Percentiles rank a stretch among this genome's conserved stretches.
Conservation (phyloP, 352 stramenopile species). For the Phytophthora citrophthora region DNA sequence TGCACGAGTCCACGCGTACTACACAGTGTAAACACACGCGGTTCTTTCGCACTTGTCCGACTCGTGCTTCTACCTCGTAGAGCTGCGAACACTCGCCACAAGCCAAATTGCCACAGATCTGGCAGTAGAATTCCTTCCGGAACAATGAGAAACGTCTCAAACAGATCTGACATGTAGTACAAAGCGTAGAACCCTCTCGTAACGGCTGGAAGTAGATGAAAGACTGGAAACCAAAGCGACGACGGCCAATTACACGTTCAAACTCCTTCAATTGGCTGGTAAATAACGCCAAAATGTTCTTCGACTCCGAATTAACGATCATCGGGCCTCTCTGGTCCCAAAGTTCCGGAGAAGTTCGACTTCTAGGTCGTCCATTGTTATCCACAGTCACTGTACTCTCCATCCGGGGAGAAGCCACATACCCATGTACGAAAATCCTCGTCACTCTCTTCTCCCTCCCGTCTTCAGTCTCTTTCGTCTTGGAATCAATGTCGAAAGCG, state of each 20-base stretch:
- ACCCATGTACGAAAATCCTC: slow-evolving; percentile 50
- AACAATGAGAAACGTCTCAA: slow-evolving; percentile 45
- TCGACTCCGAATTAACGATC: slow-evolving; percentile 56
- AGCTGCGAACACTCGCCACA: slow-evolving; percentile 51
- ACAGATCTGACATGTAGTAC: slow-evolving; percentile 41
- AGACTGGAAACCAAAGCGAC: slow-evolving; percentile 69
- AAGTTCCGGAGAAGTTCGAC: slow-evolving; percentile 2
- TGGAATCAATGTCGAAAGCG: slow-evolving; percentile 49
- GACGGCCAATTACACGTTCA: slow-evolving; percentile 62
- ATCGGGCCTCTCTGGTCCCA: slow-evolving; percentile 14
- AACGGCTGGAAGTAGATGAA: slow-evolving; percentile 54
- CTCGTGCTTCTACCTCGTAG: slow-evolving; percentile 52
- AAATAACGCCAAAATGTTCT: slow-evolving; percentile 51
- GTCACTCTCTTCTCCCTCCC: slow-evolving; percentile 18
- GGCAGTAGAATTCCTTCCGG: slow-evolving; percentile 52
- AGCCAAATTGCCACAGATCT: slow-evolving; percentile 52
- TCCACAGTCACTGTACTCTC: slow-evolving; percentile 16
- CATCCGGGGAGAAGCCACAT: slow-evolving; percentile 40
- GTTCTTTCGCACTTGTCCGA: slow-evolving; percentile 50
- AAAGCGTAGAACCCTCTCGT: slow-evolving; percentile 21
- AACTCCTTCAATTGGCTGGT: slow-evolving; percentile 49
- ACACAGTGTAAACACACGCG: slow-evolving; percentile 54
- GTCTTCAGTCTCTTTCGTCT: background rate
- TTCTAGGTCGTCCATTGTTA: slow-evolving; percentile 17
- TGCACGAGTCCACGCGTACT: slow-evolving; percentile 50